Percentiles rank a stretch among this genome's conserved stretches.
Evolutionary conservation across 208 protist species (phyloP).

Genomic region (Borovskyia barvae): DNA sequence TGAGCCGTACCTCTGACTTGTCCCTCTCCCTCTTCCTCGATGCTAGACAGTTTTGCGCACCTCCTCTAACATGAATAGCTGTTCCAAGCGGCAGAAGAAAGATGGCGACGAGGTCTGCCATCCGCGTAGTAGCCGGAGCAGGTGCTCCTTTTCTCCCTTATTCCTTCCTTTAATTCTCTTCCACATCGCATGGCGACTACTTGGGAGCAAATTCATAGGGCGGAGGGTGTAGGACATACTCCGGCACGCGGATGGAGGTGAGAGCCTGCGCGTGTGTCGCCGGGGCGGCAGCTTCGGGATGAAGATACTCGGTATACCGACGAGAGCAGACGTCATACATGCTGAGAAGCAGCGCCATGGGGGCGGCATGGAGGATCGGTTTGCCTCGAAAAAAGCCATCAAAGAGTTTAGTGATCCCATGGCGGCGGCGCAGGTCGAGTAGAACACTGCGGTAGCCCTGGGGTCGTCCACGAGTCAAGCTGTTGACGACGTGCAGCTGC

Average conservation of each 20-base stretch:
- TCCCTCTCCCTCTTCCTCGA: too few species aligned
- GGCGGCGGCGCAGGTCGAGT: slow-evolving; percentile 47
- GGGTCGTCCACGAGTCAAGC: slow-evolving; percentile 15
- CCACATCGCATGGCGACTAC: not conserved
- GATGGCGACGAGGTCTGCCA: too few species aligned
- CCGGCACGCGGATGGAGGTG: slow-evolving; percentile 21
- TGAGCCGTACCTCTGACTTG: too few species aligned
- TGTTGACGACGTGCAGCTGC: slow-evolving; percentile 59
- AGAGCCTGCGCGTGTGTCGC: slow-evolving; percentile 51
- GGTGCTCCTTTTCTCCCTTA: too few species aligned
- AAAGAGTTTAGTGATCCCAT: slow-evolving; percentile 78
- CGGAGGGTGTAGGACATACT: slow-evolving; percentile 20
- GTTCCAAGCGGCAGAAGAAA: too few species aligned
- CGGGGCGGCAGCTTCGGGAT: slow-evolving; percentile 39
- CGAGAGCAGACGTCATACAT: slow-evolving; percentile 59
- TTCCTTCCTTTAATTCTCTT: not conserved
- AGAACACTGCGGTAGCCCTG: slow-evolving; percentile 64
- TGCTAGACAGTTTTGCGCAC: too few species aligned
- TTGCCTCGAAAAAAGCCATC: slow-evolving; percentile 78
- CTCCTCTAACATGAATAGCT: too few species aligned
- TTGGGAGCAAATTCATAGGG: slow-evolving; percentile 59
- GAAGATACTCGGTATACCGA: slow-evolving; percentile 63
- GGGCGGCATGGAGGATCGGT: slow-evolving; percentile 66
- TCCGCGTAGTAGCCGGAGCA: too few species aligned
- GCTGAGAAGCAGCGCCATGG: slow-evolving; percentile 63